Evolutionary conservation across 164 flowering plant species (phyloP).

Genomic region (Stephania japonica): DNA sequence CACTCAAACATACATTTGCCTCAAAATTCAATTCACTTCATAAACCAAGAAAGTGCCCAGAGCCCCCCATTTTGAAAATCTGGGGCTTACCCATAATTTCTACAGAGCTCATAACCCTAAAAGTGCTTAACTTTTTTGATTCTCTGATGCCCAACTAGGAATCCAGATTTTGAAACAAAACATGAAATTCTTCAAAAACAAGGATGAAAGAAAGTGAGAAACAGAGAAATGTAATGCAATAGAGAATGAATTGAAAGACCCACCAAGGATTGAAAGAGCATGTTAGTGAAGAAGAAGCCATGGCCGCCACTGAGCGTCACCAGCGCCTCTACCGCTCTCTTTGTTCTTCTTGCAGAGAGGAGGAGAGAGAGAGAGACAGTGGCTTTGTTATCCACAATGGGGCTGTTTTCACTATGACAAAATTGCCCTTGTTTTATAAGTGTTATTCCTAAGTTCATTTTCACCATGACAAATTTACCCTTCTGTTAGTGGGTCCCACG

Average conservation of each 20-base stretch:
- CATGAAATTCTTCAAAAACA: background rate
- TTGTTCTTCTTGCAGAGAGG: background rate
- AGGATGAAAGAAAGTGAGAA: no score
- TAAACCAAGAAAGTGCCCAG: background rate
- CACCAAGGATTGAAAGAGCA: constrained; percentile 35
- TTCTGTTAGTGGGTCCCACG: no score
- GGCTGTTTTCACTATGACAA: background rate
- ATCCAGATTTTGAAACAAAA: background rate
- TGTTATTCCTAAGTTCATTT: no score
- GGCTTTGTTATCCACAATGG: background rate
- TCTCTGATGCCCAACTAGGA: background rate
- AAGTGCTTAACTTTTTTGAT: background rate
- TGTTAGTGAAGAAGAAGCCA: constrained; percentile 43
- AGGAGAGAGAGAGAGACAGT: background rate
- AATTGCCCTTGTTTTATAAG: background rate
- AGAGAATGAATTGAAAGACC: background rate
- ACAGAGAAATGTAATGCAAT: background rate
- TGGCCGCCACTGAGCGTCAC: constrained; percentile 12
- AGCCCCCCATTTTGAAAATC: background rate
- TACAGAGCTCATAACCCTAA: background rate
- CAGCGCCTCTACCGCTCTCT: background rate
- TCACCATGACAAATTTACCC: no score
- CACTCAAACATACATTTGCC: background rate
- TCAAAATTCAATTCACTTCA: background rate
- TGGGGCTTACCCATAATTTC: background rate